Conservation (phyloP, 2,329 filamentous ascomycete species). For the Apiospora rasikravindrae region DNA sequence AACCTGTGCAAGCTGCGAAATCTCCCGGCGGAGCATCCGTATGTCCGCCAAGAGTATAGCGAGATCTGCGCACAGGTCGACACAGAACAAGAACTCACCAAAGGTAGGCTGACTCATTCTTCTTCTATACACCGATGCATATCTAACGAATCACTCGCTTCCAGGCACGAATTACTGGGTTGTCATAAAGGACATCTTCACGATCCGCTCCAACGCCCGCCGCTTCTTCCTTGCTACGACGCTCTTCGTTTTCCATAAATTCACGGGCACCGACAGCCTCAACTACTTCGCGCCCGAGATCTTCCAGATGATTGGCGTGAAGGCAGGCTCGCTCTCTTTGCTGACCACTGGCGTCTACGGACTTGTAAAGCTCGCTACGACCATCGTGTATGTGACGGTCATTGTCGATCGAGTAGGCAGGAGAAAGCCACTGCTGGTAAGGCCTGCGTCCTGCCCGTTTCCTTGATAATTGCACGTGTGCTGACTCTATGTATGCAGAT, state of each 20-base stretch:
- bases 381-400: slow-evolving; percentile 39
- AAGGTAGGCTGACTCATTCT: neutral
- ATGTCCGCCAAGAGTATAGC: slow-evolving; percentile 44
- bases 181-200: slow-evolving; percentile 40
- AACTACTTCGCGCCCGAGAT: slow-evolving; percentile 49
- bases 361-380: slow-evolving; percentile 40
- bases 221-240: slow-evolving; percentile 42
- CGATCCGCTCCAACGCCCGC: slow-evolving; percentile 37
- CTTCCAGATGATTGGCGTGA: slow-evolving; percentile 46
- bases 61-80: slow-evolving; percentile 44
- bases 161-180: slow-evolving; percentile 38
- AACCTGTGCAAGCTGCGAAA: slow-evolving; percentile 46
- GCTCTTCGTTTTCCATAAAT: slow-evolving; percentile 47
- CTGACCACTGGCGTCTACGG: slow-evolving; percentile 45
- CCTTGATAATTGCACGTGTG: neutral
- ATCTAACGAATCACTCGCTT: neutral
- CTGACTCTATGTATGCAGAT: slow-evolving; percentile 20
- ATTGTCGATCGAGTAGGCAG: slow-evolving; percentile 41
- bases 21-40: slow-evolving; percentile 44
- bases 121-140: neutral
- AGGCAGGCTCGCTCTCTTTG: slow-evolving; percentile 36
- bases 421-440: slow-evolving; percentile 33
- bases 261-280: slow-evolving; percentile 46
- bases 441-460: neutral
- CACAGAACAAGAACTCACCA: slow-evolving; percentile 32